Evolutionary conservation across 495 filamentous ascomycete genomes (phyloP).

Genomic region (Penicillium macrosclerotiorum): DNA sequence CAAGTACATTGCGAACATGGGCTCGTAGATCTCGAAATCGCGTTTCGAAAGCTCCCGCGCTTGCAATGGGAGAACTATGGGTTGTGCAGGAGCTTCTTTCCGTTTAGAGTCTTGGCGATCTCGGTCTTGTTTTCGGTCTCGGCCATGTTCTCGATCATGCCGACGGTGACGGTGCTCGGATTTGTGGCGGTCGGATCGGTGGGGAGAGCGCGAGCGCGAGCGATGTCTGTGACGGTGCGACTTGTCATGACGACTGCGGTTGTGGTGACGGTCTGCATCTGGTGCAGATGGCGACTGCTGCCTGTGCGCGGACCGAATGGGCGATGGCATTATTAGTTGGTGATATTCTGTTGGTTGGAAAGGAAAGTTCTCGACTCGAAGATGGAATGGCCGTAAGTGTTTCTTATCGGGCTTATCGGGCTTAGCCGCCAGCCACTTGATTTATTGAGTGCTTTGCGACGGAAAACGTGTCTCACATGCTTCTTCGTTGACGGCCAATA

Average conservation of each 20-base stretch:
- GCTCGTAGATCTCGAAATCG: conserved; percentile 60
- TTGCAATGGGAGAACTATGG: conserved; percentile 59
- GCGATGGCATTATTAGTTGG: conserved; percentile 22
- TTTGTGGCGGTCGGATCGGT: conserved; percentile 24
- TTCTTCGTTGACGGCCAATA: too few relatives aligned
- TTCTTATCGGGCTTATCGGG: conserved; percentile 5
- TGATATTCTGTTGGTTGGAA: neutral
- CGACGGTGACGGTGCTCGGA: conserved; percentile 22
- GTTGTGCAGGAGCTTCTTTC: conserved; percentile 14
- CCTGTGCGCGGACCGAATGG: conserved; percentile 13
- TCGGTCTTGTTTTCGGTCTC: conserved; percentile 4
- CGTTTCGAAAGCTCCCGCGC: conserved; percentile 62
- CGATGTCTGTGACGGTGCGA: conserved; percentile 23
- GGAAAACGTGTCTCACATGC: too few relatives aligned
- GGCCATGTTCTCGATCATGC: conserved; percentile 6
- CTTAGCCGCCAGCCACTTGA: too few relatives aligned
- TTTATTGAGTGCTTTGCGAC: too few relatives aligned
- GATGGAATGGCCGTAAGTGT: neutral
- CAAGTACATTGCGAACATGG: conserved; percentile 82
- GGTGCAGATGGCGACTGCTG: conserved; percentile 6
- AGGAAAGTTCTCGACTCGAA: neutral
- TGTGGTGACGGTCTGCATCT: conserved; percentile 17
- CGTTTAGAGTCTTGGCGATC: conserved; percentile 10
- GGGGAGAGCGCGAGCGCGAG: conserved; percentile 29
- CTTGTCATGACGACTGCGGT: conserved; percentile 22